Evolutionary conservation across 1,284 basidiomycete species (phyloP).

Genomic region (Puccinia coronata): DNA sequence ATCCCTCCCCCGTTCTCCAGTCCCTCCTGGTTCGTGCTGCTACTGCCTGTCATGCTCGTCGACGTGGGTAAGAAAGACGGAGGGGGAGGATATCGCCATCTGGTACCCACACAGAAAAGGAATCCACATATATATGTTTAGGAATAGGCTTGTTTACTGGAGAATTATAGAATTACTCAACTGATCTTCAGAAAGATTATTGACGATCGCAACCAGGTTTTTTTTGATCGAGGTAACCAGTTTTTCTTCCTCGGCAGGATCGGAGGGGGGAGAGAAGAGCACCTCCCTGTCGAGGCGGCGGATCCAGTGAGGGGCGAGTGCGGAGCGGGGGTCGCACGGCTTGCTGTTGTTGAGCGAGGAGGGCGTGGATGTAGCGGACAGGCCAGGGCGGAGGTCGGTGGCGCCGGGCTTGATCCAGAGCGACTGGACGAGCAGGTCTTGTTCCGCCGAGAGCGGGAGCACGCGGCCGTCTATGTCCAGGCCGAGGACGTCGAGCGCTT

Average conservation of each 20-base stretch:
- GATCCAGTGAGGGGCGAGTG: conserved; percentile 4
- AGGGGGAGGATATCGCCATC: conserved; percentile 34
- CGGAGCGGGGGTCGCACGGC: not conserved
- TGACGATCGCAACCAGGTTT: conserved; percentile 21
- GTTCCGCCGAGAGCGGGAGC: conserved; percentile 12
- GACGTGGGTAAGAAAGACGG: conserved; percentile 35
- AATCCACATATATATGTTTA: not conserved
- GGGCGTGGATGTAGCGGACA: too few species aligned
- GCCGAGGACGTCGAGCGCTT: not conserved
- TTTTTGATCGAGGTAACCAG: conserved; percentile 11
- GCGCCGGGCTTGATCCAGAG: conserved; percentile 10
- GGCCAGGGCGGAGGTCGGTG: not conserved
- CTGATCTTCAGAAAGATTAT: conserved; percentile 36
- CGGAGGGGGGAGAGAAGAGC: not conserved
- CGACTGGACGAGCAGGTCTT: not conserved
- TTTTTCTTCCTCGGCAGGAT: not conserved
- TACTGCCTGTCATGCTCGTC: not conserved
- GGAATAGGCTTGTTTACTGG: not conserved
- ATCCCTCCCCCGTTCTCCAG: not conserved
- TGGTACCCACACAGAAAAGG: not conserved
- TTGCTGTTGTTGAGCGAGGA: not conserved
- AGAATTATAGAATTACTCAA: conserved; percentile 6
- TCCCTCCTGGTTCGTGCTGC: not conserved
- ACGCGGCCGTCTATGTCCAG: conserved; percentile 15
- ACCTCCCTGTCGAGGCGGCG: not conserved